Base-by-base conservation (phyloP, 2,329 filamentous ascomycete species). In the Botrytis fabae region DNA sequence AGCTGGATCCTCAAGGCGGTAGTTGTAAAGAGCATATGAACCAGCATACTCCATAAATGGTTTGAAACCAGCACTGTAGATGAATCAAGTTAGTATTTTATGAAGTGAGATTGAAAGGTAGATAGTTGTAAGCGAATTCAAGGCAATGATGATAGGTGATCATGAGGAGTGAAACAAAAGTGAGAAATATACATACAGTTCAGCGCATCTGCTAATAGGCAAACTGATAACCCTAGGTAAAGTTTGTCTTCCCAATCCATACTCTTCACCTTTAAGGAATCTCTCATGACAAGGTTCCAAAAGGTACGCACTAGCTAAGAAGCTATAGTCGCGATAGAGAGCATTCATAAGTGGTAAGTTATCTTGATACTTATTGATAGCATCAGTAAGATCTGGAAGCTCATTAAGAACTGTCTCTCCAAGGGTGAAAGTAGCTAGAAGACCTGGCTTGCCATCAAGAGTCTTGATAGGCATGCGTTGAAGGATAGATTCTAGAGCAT, bases 21-120 rank as follows among this genome's bases (percentile, higher is more conserved):
- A 92, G 83, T 91, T 92, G 85, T 86, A 92, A 76, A 91, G 87
- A 70, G 89, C 91, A 79, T 91, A 91, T 71, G 86, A 91, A 74
- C 88, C 90, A 73, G 87, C 90, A 80, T 90, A 97, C 79, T 96
- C 94, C 92, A 97, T 95, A 84, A 97, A 97, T 2, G 94, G 94
- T 79, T 95, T 93, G 81, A 97, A 95, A 73, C 93, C 91, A 76
- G 86, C 85, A 83, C 70, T 87, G 85, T 25, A 7, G 32, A 46
- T 1, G 8, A n/a, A 1, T 8, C 1, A 22, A 48, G 5, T 70
- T 54, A 70, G 59, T 48, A 32, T 5, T 35, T 32, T 7, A 18
- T 63, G 22, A 42, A 16, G 44, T 38, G 22, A 42, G 44, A 10
- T 22, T 46, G 44, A 6, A 42, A 28, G 6, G 4, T 38, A 8